Base-by-base conservation (phyloP, 2,329 filamentous ascomycete species). In the Clarireedia paspali region DNA sequence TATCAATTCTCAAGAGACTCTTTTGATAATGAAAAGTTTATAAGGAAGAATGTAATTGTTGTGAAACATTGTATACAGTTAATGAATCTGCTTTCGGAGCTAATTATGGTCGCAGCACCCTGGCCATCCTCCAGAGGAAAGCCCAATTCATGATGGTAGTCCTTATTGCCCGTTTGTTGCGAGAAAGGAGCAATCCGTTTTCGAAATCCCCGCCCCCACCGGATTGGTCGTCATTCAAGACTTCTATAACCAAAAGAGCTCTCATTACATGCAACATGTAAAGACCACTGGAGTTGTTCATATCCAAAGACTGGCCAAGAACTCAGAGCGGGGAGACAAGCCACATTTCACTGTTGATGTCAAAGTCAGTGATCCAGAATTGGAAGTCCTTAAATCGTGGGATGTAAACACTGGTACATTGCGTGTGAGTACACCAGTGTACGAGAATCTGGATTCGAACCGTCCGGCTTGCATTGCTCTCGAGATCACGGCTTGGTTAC, bases 401-500 rank as follows among this genome's bases (percentile, higher is more conserved):
- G 59, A 68, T 50, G 57, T 57, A 26, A 42, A 61, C 17, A 55
- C 58, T 1, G 58, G 59, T 27, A 42, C 54, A 6, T 47, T 68
- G 6, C 60, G 61, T 45, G 58, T 69, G 20, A 62, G 56, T 27
- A 67, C 66, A 2, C 67, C 67, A 6, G 57, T 50, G 45, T 57
- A 57, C 55, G 58, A 60, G 7, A 48, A 42, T n/a, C 44, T 62
- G 14, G 38, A 39, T 42, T 15, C 47, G 12, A 17, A 36, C 24
- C 50, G 45, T 4, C 55, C 42, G 2, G 64, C 64, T 47, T 68
- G 66, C 47, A 57, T 69, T 23, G 66, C 63, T 24, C 15, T 69
- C 9, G 63, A 63, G 38, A 61, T 68, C 34, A 67, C 62, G 14
- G 66, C 62, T 42, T 69, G 64, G 65, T 53, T 68, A 44, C 67